Conservation (phyloP, 805 yeast species). For the Myxozyma melibiosi region DNA sequence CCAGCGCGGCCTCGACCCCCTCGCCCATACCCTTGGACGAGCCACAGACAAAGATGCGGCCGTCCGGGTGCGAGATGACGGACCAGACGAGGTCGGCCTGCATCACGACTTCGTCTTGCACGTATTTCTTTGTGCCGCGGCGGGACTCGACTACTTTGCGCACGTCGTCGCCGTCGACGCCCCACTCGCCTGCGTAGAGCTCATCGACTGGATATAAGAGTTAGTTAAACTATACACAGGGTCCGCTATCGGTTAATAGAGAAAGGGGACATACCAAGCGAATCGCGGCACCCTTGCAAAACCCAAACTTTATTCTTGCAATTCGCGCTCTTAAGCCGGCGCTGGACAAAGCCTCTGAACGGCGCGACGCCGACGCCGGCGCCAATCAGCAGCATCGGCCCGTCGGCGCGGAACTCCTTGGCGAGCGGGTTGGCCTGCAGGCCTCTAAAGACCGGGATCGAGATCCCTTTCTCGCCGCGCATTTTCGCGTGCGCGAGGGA, state of each 20-base stretch:
- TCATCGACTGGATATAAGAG: conserved; percentile 31
- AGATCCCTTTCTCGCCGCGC: conserved; percentile 16
- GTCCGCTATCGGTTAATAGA: too few relatives aligned
- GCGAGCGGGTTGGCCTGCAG: conserved; percentile 39
- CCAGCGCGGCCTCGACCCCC: conserved; percentile 36
- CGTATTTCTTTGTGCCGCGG: conserved; percentile 35
- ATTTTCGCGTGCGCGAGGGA: conserved; percentile 19
- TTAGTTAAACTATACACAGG: too few relatives aligned
- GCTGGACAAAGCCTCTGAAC: conserved; percentile 39
- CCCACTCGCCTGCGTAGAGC: conserved; percentile 39
- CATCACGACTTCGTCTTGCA: conserved; percentile 36
- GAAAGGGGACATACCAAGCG: conserved; percentile 17
- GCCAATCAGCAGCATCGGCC: conserved; percentile 38
- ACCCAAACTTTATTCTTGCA: conserved; percentile 39
- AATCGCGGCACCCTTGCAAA: conserved; percentile 38
- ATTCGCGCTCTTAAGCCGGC: conserved; percentile 35
- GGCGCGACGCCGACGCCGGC: conserved; percentile 41
- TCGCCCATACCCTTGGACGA: conserved; percentile 37
- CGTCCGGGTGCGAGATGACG: conserved; percentile 36
- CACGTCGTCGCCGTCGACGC: conserved; percentile 32
- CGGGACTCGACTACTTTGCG: conserved; percentile 38
- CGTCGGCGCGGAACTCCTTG: conserved; percentile 36
- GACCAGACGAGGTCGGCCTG: conserved; percentile 37
- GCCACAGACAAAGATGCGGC: conserved; percentile 38
- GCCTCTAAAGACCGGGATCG: conserved; percentile 36